These are phyloP conservation scores for Leucocoprinus leucothites DNA, from an alignment of 768 basidiomycete species.

Conservation along the genomic window DNA sequence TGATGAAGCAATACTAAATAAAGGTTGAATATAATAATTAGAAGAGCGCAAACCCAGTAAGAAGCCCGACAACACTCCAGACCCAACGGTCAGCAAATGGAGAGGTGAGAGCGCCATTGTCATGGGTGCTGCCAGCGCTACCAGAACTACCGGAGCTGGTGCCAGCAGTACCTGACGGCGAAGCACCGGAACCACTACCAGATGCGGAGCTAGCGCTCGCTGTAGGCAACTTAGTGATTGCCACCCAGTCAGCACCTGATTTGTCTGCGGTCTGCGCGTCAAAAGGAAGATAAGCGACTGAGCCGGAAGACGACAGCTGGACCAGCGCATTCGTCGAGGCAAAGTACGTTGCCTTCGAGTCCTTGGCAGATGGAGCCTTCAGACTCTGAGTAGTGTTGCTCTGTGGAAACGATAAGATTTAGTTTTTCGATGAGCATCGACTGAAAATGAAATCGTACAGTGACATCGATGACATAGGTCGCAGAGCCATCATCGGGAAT, in stretches of 20 bases:
- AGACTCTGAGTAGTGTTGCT: slow-evolving; percentile 63
- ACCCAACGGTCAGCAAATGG: slow-evolving; percentile 2
- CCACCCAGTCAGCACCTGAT: slow-evolving; percentile 44
- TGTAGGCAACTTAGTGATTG: slow-evolving; percentile 39
- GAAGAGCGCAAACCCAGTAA: slow-evolving; percentile 1
- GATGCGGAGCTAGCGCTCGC: slow-evolving; percentile 19
- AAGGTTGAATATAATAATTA: background rate
- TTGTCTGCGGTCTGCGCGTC: slow-evolving; percentile 37
- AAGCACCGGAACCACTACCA: background rate
- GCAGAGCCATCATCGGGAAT: slow-evolving; percentile 70
- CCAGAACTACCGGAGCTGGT: background rate
- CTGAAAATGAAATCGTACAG: no score
- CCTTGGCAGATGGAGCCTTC: slow-evolving; percentile 57
- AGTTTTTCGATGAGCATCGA: no score
- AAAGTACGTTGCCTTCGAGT: slow-evolving; percentile 59
- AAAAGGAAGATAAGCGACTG: slow-evolving; percentile 60
- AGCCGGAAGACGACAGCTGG: slow-evolving; percentile 62
- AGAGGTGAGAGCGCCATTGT: background rate
- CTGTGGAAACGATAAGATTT: slow-evolving; percentile 25
- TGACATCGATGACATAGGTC: slow-evolving; percentile 70
- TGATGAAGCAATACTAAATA: background rate
- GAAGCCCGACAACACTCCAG: background rate
- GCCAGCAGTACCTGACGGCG: background rate
- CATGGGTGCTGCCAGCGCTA: background rate
- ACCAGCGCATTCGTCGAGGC: slow-evolving; percentile 60